A percentile compares a stretch with the other conserved stretches of the same genome.
These are phyloP conservation scores for Samsoniella hepiali DNA, from an alignment of 2,329 filamentous ascomycete genomes.

Conservation along the genomic window DNA sequence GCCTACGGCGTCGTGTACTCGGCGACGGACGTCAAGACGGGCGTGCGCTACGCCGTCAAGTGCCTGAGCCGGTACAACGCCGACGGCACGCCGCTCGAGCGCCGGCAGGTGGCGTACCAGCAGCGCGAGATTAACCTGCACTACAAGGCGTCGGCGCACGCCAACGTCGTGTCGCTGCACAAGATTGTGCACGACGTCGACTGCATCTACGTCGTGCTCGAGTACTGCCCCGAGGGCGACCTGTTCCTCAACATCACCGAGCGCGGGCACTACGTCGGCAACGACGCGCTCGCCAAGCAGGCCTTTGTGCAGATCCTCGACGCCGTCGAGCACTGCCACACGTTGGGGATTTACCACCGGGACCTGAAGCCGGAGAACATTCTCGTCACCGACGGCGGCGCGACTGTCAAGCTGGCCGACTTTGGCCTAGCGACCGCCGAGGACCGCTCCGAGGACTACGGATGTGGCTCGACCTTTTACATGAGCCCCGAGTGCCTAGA, in stretches of 20 bases:
- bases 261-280: conserved; percentile 85
- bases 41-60: conserved; percentile 89
- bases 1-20: conserved; percentile 96
- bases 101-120: conserved; percentile 84
- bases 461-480: conserved; percentile 97
- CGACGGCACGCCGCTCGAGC: conserved; percentile 69
- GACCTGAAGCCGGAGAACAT: conserved; percentile 99
- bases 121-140: conserved; percentile 90
- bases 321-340: conserved; percentile 94
- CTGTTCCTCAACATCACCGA: conserved; percentile 98
- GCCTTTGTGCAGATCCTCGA: conserved; percentile 95
- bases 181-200: conserved; percentile 90
- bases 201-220: conserved; percentile 93
- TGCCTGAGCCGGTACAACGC: conserved; percentile 87
- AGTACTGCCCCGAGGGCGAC: conserved; percentile 96
- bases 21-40: conserved; percentile 77
- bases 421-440: conserved; percentile 92
- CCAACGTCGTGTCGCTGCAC: conserved; percentile 88
- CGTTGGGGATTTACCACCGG: conserved; percentile 89
- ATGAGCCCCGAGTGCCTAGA: conserved; percentile 98
- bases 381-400: conserved; percentile 81
- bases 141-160: conserved; percentile 81
- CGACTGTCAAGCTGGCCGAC: conserved; percentile 92
- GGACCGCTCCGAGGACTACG: conserved; percentile 84
- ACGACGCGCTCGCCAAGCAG: conserved; percentile 81